A percentile compares a stretch with the other conserved stretches of the same genome.
Evolutionary conservation across 495 filamentous ascomycete species (phyloP).

Genomic region (Xylaria acuta): DNA sequence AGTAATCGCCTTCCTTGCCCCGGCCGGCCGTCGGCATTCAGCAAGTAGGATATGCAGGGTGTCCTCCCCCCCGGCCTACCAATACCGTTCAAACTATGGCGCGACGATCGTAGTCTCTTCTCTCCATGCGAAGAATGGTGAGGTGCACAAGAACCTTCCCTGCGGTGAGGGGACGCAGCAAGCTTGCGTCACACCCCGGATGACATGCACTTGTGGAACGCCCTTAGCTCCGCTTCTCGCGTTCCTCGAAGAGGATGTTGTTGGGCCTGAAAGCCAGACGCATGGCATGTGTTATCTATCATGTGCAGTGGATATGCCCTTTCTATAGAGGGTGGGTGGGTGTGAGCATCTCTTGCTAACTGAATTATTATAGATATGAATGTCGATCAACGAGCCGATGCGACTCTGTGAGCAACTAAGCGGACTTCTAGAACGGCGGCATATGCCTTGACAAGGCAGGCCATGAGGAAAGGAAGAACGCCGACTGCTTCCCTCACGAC

Average conservation of each 20-base stretch:
- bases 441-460: constrained; percentile 25
- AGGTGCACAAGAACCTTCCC: constrained; percentile 9
- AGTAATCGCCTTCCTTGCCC: not conserved
- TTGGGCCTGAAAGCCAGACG: not conserved
- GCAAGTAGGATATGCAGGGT: not conserved
- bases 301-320: constrained; percentile 9
- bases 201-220: constrained; percentile 14
- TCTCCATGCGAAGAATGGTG: not conserved
- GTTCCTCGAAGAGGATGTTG: constrained; percentile 17
- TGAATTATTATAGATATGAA: constrained; percentile 6
- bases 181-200: not conserved
- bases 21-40: constrained; percentile 13
- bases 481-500: constrained; percentile 2
- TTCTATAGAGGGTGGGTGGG: not conserved
- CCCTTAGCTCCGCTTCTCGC: constrained; percentile 8
- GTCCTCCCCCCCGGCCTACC: not conserved
- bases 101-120: not conserved
- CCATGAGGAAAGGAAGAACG: constrained; percentile 8
- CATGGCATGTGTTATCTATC: constrained; percentile 19
- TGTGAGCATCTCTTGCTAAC: not conserved
- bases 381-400: constrained; percentile 25
- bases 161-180: not conserved
- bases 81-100: not conserved
- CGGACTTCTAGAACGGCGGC: constrained; percentile 19
- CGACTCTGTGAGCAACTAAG: constrained; percentile 6